Base-by-base conservation (phyloP, 306 rosid genomes). In the Bauhinia variegata region DNA sequence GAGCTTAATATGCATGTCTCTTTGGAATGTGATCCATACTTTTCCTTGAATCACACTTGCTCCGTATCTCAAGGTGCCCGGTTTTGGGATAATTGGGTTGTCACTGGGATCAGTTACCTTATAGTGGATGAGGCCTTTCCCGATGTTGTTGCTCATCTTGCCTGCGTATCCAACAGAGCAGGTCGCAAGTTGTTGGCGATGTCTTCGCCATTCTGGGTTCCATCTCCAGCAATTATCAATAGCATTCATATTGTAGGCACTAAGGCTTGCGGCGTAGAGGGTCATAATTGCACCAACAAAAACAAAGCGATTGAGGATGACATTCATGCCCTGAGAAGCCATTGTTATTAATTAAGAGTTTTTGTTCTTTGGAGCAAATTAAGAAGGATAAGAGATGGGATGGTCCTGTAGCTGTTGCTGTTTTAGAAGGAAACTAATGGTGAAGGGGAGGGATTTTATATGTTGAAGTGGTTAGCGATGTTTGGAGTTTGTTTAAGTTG, bases 11-110 rank as follows among this genome's bases (percentile, higher is more conserved):
- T 49, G 13, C 76, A 75, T 80, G 34, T 72, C 62, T 30, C 36
- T 71, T 62, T 72, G 15, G 18, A 80, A 80, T 48, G 64, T 72
- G 39, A 80, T 80, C 79, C 72, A 80, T 0, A 80, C 80, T 75
- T 66, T 80, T 32, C 19, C 43, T 66, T 71, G 75, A 54, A 80
- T 65, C n/a, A 60, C 41, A 4, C 67, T 75, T 39, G 80, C 57
- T 61, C 78, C 78, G 11, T 80, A 75, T 9, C 78, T 70, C 54
- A 75, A 54, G 2, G 72, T 80, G 6, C 75, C 75, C 7, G 15
- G 71, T 37, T 31, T 54, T 0, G 78, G 78, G 47, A 48, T 75
- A 4, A 71, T 13, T 0, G 78, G 75, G 34, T 75, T 78, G 41
- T 80, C 75, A 34, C 34, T 60, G 0, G 71, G 60, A 3, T 80